Percentiles rank a stretch among this genome's conserved stretches.
Conservation (phyloP, 192 early-diverging fungal genomes). For the Chytriomyces sp. region DNA sequence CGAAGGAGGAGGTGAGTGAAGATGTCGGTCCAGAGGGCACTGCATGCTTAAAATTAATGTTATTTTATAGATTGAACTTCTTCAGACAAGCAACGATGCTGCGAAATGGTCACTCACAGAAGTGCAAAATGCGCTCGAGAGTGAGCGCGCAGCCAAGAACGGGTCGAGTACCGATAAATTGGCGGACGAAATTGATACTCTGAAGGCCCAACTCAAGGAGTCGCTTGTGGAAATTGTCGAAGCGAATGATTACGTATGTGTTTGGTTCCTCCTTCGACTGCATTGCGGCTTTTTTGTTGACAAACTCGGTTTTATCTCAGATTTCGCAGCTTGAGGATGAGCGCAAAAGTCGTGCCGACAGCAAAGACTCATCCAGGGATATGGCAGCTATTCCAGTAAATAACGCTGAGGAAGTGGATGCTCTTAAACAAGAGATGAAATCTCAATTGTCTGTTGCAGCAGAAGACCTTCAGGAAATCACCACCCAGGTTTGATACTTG, state of each 20-base stretch:
- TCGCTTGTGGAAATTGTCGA: conserved; percentile 22
- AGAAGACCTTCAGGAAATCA: conserved; percentile 7
- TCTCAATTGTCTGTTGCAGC: not conserved
- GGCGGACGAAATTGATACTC: not conserved
- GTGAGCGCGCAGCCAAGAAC: not conserved
- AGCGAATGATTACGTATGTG: conserved; percentile 28
- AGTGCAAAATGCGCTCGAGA: not conserved
- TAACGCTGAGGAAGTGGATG: not conserved
- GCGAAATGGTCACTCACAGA: conserved; percentile 10
- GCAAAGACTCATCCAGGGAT: no score
- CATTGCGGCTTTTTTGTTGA: not conserved
- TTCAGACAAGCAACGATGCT: not conserved
- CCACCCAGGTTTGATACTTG: not conserved
- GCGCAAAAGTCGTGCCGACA: not conserved
- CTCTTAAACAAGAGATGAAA: not conserved
- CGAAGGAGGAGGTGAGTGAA: not conserved
- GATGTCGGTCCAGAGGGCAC: no score
- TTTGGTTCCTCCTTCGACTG: not conserved
- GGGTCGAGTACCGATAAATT: not conserved
- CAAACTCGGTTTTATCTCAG: not conserved
- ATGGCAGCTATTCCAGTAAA: not conserved
- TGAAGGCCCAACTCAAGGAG: conserved; percentile 7
- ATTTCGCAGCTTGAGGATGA: conserved; percentile 9
- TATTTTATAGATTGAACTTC: conserved; percentile 1
- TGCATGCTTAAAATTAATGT: no score